Conservation (phyloP, 306 rosid genomes). For the Vigna trinervia region DNA sequence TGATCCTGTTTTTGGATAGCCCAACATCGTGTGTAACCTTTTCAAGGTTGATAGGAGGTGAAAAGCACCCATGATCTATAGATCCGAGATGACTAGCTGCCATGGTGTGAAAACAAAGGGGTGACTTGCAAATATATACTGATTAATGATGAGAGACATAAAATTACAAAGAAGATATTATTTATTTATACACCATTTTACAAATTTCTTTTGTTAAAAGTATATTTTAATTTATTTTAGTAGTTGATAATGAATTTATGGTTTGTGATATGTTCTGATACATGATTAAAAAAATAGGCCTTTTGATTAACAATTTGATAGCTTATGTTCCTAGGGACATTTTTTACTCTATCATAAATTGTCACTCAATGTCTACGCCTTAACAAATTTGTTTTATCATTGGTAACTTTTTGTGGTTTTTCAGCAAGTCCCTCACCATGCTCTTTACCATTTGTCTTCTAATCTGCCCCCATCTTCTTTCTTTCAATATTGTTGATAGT, state of each 20-base stretch:
- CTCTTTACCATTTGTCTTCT: not conserved
- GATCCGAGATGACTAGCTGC: not conserved
- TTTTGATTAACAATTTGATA: not conserved
- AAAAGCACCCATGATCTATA: not conserved
- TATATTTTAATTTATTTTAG: not conserved
- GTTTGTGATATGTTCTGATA: not conserved
- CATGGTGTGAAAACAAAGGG: not conserved
- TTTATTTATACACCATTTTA: not conserved
- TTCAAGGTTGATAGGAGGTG: not conserved
- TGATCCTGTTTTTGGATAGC: not conserved
- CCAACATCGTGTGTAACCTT: not conserved
- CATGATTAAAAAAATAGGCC: not conserved
- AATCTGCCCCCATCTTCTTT: not conserved
- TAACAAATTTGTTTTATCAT: not conserved
- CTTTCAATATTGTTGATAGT: not conserved
- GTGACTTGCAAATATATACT: not conserved
- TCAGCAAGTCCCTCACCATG: not conserved
- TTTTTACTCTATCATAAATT: not conserved
- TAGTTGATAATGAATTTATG: not conserved
- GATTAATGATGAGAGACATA: not conserved
- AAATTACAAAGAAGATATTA: not conserved
- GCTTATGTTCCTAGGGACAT: not conserved
- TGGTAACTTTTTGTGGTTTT: not conserved
- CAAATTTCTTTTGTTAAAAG: not conserved
- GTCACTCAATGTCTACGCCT: not conserved